phyloP scores from a whole-genome alignment of 2,329 filamentous ascomycete species.

The Didymella segeticola region DNA sequence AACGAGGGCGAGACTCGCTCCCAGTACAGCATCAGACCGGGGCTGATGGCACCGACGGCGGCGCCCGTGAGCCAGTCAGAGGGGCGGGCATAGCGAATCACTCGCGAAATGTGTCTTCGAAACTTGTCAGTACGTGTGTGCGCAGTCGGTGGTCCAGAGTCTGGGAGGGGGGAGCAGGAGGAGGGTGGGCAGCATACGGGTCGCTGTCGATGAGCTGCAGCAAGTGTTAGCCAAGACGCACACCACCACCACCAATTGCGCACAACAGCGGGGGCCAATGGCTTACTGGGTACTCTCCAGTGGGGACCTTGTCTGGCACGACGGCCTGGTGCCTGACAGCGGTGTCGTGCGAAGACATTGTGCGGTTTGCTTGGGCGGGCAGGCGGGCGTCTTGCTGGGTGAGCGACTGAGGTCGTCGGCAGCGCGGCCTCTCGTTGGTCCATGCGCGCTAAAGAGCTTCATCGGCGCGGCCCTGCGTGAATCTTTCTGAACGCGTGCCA shows the following conservation, averaged over 20 bases:
- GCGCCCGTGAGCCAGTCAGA: conserved; percentile 81
- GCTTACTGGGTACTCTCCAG: conserved; percentile 87
- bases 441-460: too few relatives aligned
- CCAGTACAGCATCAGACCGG: conserved; percentile 76
- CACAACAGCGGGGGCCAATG: conserved; percentile 24
- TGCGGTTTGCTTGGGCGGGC: conserved; percentile 26
- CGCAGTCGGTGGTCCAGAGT: conserved; percentile 12
- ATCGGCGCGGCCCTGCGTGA: too few relatives aligned
- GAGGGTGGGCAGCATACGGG: conserved; percentile 72
- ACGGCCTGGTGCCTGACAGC: conserved; percentile 51
- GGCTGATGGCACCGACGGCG: conserved; percentile 73
- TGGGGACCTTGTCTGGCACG: conserved; percentile 78
- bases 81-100: conserved; percentile 82
- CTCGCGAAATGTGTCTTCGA: conserved; percentile 84
- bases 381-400: not conserved
- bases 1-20: conserved; percentile 86
- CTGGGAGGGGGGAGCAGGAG: not conserved
- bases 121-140: conserved; percentile 29
- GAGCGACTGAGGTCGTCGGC: conserved; percentile 25
- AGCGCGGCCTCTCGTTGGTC: too few relatives aligned
- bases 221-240: conserved; percentile 36
- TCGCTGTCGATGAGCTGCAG: conserved; percentile 96
- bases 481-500: too few relatives aligned
- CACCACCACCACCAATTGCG: conserved; percentile 33
- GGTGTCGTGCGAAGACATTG: conserved; percentile 40